Conservation (phyloP, 306 rosid species). For the Glycine tomentella region DNA sequence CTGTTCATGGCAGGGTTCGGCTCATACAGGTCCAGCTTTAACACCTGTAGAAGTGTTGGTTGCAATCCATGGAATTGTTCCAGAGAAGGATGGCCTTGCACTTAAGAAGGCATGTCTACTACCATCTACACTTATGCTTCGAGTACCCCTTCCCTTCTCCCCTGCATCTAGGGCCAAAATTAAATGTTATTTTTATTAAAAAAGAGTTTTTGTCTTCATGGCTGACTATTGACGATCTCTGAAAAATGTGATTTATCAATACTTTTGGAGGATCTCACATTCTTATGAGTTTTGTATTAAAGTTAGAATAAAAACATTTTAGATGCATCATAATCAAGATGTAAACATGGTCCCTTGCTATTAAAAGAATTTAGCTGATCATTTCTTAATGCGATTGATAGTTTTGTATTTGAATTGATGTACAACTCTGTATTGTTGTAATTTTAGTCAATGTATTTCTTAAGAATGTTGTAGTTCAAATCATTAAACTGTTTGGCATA, state of each 20-base stretch:
- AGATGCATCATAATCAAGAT: not conserved
- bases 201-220: slow-evolving; percentile 5
- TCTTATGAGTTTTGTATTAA: too few relatives aligned
- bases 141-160: not conserved
- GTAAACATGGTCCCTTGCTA: not conserved
- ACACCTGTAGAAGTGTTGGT: slow-evolving; percentile 96
- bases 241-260: slow-evolving; percentile 17
- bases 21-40: slow-evolving; percentile 98
- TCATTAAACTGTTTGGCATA: not conserved
- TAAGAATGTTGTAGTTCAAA: not conserved
- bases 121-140: slow-evolving; percentile 23
- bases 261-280: slow-evolving; percentile 22
- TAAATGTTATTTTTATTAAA: not conserved
- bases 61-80: slow-evolving; percentile 91
- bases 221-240: slow-evolving; percentile 29
- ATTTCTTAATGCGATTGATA: slow-evolving; percentile 25
- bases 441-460: not conserved
- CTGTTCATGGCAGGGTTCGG: slow-evolving; percentile 85
- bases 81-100: slow-evolving; percentile 87
- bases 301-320: not conserved
- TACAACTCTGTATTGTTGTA: not conserved
- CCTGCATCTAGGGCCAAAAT: not conserved
- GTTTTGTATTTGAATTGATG: slow-evolving; percentile 34
- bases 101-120: slow-evolving; percentile 80
- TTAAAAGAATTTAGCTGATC: not conserved